phyloP scores from a whole-genome alignment of 73 alveolate genomes.

The Paramecium primaurelia region DNA sequence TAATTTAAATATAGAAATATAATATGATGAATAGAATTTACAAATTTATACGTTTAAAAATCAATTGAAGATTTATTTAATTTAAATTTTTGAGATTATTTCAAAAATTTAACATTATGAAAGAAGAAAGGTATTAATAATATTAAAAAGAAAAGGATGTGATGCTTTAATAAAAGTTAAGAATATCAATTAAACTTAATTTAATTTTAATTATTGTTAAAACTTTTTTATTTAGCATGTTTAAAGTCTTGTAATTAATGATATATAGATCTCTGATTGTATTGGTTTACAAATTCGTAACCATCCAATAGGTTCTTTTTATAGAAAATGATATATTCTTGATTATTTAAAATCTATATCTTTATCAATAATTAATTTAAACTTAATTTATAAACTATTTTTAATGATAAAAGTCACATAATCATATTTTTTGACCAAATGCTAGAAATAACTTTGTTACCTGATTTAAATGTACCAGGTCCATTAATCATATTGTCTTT shows the following conservation, averaged over 20 bases:
- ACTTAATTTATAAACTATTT: neutral
- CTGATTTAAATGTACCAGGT: slow-evolving; percentile 9
- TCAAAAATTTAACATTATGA: neutral
- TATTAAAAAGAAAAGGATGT: neutral
- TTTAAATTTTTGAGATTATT: neutral
- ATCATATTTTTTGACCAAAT: neutral
- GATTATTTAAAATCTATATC: neutral
- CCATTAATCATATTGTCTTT: slow-evolving; percentile 12
- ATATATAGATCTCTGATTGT: neutral
- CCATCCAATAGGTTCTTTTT: neutral
- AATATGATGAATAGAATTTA: neutral
- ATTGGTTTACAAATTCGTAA: neutral
- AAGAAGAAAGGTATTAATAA: neutral
- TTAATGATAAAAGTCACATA: neutral
- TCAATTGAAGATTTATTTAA: neutral
- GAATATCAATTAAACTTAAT: neutral
- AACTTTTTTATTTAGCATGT: neutral
- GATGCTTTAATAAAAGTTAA: neutral
- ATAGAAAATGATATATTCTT: neutral
- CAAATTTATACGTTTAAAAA: neutral
- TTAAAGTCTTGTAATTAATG: neutral
- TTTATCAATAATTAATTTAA: neutral
- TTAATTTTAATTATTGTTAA: neutral
- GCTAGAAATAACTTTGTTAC: neutral
- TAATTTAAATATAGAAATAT: neutral